A percentile compares a stretch with the other conserved stretches of the same genome.
These are phyloP conservation scores for Miscanthus sacchariflorus DNA, from an alignment of 202 grass and related monocot species.

Conservation along the genomic window DNA sequence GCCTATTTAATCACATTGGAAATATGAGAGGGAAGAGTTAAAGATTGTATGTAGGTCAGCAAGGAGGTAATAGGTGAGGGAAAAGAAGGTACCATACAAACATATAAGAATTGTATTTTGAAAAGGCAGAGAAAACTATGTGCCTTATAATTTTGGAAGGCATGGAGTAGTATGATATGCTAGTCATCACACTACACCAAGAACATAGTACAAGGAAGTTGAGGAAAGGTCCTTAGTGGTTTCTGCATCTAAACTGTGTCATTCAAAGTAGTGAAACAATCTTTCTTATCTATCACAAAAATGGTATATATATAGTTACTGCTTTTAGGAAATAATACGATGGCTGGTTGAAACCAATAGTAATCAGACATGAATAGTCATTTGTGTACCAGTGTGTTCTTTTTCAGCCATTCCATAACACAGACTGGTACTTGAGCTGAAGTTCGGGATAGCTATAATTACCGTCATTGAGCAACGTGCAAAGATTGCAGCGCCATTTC, in stretches of 20 bases:
- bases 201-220: background rate
- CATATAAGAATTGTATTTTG: background rate
- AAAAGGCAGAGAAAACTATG: background rate
- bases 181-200: conserved; percentile 26
- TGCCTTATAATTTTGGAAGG: background rate
- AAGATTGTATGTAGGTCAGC: background rate
- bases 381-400: background rate
- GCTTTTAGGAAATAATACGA: background rate
- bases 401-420: background rate
- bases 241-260: background rate
- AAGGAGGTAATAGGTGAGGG: too few species aligned
- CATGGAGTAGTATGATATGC: background rate
- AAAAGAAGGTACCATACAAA: background rate
- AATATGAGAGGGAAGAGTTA: background rate
- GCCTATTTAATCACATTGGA: conserved; percentile 1
- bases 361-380: background rate
- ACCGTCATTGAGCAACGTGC: conserved; percentile 97
- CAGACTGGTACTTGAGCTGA: background rate
- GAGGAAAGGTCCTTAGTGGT: background rate
- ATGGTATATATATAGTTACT: background rate
- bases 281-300: background rate
- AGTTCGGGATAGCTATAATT: conserved; percentile 48
- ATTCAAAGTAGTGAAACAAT: conserved; percentile 14
- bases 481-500: conserved; percentile 99
- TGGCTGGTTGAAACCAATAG: background rate